phyloP scores from a whole-genome alignment of 306 rosid species.

The Fragaria ananassa region DNA sequence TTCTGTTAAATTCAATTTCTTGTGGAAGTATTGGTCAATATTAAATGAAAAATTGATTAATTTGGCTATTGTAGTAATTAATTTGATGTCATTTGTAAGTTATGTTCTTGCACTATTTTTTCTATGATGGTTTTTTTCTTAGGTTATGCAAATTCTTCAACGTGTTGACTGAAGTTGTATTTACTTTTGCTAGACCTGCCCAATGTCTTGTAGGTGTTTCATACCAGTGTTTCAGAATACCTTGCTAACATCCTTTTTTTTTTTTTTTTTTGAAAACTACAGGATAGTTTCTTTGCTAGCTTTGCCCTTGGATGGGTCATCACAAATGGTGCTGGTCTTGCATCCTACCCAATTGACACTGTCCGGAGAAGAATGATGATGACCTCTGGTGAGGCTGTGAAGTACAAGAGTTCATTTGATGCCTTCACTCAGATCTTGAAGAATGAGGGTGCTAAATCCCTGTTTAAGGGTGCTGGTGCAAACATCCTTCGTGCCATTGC shows the following conservation, averaged over 20 bases:
- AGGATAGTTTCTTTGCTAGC: constrained; percentile 88
- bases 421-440: constrained; percentile 72
- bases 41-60: no score
- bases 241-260: neutral
- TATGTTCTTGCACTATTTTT: no score
- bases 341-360: constrained; percentile 90
- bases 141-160: neutral
- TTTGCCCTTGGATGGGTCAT: constrained; percentile 93
- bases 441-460: constrained; percentile 84
- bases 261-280: constrained; percentile 3
- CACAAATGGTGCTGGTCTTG: constrained; percentile 88
- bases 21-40: no score
- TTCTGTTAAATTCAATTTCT: neutral
- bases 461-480: constrained; percentile 96
- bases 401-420: constrained; percentile 79
- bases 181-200: neutral
- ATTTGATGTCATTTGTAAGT: no score
- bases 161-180: neutral
- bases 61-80: neutral
- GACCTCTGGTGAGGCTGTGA: constrained; percentile 95
- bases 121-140: no score
- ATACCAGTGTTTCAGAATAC: neutral
- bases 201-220: neutral
- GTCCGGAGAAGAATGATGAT: constrained; percentile 99
- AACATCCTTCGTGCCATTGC: constrained; percentile 89